Evolutionary conservation across 2,329 filamentous ascomycete genomes (phyloP), one percentile per base, ranked within the genome.

Genomic region (Teratosphaeria destructans): DNA sequence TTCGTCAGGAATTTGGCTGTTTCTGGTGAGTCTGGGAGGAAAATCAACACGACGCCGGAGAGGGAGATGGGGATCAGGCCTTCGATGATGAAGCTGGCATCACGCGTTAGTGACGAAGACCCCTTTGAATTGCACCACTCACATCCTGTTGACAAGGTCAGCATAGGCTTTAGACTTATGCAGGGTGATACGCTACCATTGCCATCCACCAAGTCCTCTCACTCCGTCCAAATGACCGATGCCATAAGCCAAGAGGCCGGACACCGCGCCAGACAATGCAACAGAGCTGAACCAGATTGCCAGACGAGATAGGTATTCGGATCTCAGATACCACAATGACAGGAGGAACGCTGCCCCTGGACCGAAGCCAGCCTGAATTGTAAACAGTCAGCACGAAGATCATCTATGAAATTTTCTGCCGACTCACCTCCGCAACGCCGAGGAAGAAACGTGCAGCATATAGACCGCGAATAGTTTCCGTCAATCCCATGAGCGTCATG

Each of bases 1-100:
- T 75, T 68, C 4, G 73, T 79, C 39, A 90, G 77, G 67, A 85
- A 87, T 61, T 80, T 81, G 2, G 85, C 83, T 0, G 81, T 84
- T 23, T 83, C 84, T 0, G 87, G 86, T 29, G 81, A 83, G 68
- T 90, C 85, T 4, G 87, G 85, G 11, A 91, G 71, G 61, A 76
- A 63, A 53, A 60, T 70, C 19, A 65, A 65, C 16, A 63, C 55
- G 16, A 59, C 52, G 7, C 67, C n/a, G 52, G 62, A 65, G 12
- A 69, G 54, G 27, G 65, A 59, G 43, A 68, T 57, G 10, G 72
- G 72, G 4, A 65, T 39, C 0, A 69, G 23, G 23, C 71, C 69
- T 63, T 72, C 71, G 3, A 90, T 75, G 60, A 91, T 87, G 71
- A 93, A 93, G 57, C 93, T 90, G 88, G 49, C 10, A 54, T 14